A percentile compares a stretch with the other conserved stretches of the same genome.
Evolutionary conservation across 768 basidiomycete species (phyloP).

Genomic region (Mycena capillaripes): DNA sequence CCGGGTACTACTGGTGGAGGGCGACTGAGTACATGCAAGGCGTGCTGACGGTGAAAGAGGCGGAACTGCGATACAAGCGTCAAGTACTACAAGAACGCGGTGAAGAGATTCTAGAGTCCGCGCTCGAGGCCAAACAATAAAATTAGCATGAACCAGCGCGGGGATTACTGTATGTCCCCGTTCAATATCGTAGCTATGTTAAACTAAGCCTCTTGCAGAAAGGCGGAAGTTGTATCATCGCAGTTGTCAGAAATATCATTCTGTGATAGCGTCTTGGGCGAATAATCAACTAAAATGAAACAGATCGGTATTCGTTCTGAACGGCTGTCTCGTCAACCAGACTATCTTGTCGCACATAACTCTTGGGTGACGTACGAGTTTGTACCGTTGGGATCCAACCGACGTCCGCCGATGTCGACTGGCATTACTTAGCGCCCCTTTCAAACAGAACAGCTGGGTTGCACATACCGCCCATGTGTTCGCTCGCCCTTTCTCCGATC

Average conservation of each 20-base stretch:
- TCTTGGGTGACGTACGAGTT: too few species aligned
- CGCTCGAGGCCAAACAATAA: conserved; percentile 21
- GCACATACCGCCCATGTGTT: too few species aligned
- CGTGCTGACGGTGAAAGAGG: conserved; percentile 74
- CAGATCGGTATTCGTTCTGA: background rate
- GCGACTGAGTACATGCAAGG: conserved; percentile 36
- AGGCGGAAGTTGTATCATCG: conserved; percentile 16
- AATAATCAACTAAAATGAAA: background rate
- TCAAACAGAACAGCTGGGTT: too few species aligned
- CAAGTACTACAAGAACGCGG: conserved; percentile 44
- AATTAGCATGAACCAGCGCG: conserved; percentile 30
- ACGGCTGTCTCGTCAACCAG: background rate
- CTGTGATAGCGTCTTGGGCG: background rate
- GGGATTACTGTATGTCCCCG: conserved; percentile 22
- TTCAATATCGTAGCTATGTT: background rate
- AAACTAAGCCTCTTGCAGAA: conserved; percentile 10
- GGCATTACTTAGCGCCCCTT: too few species aligned
- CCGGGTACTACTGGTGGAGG: conserved; percentile 69
- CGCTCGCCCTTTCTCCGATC: too few species aligned
- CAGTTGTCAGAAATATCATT: conserved; percentile 15
- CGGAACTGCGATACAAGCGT: conserved; percentile 68
- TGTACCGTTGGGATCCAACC: too few species aligned
- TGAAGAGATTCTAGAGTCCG: conserved; percentile 47
- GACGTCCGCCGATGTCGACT: too few species aligned
- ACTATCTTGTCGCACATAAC: too few species aligned